phyloP scores from a whole-genome alignment of 495 filamentous ascomycete species.

The Penicillium verhagenii region DNA sequence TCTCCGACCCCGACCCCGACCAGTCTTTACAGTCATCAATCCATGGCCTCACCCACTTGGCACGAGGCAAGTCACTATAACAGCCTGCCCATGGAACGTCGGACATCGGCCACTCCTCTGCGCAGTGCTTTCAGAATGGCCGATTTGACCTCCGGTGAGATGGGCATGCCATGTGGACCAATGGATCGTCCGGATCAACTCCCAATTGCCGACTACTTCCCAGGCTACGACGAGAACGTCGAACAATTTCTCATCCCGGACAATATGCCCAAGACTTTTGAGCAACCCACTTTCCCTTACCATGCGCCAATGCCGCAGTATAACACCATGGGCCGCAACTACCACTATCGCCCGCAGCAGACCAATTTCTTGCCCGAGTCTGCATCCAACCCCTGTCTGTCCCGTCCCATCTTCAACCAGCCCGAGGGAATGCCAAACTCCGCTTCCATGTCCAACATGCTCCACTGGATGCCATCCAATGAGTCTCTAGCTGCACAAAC shows the following conservation, averaged over 20 bases:
- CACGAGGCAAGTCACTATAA: constrained; percentile 35
- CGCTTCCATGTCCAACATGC: constrained; percentile 45
- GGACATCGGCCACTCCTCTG: constrained; percentile 36
- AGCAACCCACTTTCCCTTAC: constrained; percentile 34
- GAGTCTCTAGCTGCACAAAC: constrained; percentile 43
- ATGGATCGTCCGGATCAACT: constrained; percentile 42
- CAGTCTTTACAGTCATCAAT: constrained; percentile 44
- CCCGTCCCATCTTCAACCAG: constrained; percentile 46
- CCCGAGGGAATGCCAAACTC: constrained; percentile 40
- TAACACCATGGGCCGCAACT: constrained; percentile 37
- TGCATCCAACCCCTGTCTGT: constrained; percentile 43
- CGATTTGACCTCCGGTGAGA: constrained; percentile 36
- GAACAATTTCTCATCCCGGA: constrained; percentile 45
- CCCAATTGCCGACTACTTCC: constrained; percentile 39
- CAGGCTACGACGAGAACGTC: constrained; percentile 45
- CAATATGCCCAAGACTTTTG: constrained; percentile 42
- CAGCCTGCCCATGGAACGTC: constrained; percentile 33
- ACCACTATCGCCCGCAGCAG: constrained; percentile 38
- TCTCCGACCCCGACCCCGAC: constrained; percentile 47
- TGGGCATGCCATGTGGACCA: constrained; percentile 34
- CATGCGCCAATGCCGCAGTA: constrained; percentile 40
- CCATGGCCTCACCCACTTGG: constrained; percentile 43
- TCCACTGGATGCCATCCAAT: constrained; percentile 39
- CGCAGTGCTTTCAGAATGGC: constrained; percentile 42
- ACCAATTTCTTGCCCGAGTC: constrained; percentile 41